Evolutionary conservation across 768 basidiomycete genomes (phyloP), one percentile per base, ranked within the genome.

Genomic region (Phylloporus rhodoxanthus): DNA sequence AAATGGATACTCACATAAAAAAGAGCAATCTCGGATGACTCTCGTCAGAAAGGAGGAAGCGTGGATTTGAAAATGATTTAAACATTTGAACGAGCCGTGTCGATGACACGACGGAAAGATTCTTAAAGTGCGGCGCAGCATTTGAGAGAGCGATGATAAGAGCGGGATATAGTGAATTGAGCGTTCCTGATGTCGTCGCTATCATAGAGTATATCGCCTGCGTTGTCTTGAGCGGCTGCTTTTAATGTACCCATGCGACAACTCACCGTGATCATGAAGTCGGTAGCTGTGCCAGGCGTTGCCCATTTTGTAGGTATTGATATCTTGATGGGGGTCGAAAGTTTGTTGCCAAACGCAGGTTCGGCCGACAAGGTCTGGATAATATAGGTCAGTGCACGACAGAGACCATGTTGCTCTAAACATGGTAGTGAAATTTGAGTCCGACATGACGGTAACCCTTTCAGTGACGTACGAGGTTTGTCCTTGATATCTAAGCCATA

Each of bases 11-110:
- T 53, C 54, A 91, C 90, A 93, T 85, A 65, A 91, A 96, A 69
- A 89, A 98, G 28, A 97, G 76, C 26, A 97, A 70, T 53, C 96
- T 72, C 1, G 96, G 96, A 62, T 97, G 92, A 7, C 94, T 91
- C 68, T 97, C 96, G 54, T 98, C 96, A 3, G 89, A 84, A 17
- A 99, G 70, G 29, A 98, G 71, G 67, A 97, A 97, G 2, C 82
- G 71, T 0, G 96, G 90, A 51, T 85, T 90, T 5, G 91, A 85
- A 64, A 99, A 95, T 0, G 95, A 91, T 25, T 79, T 84, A 69
- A 96, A 91, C 6, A 98, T 77, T 66, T 96, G 92, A 30, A 94
- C 65, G 7, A 99, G 75, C 15, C 89, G 78, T 5, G 88, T 86
- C 3, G 92, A 87, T 11, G 91, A 82, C 28, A 84, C 81, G 42